Conservation (phyloP, 306 rosid species). For the Albizia julibrissin region DNA sequence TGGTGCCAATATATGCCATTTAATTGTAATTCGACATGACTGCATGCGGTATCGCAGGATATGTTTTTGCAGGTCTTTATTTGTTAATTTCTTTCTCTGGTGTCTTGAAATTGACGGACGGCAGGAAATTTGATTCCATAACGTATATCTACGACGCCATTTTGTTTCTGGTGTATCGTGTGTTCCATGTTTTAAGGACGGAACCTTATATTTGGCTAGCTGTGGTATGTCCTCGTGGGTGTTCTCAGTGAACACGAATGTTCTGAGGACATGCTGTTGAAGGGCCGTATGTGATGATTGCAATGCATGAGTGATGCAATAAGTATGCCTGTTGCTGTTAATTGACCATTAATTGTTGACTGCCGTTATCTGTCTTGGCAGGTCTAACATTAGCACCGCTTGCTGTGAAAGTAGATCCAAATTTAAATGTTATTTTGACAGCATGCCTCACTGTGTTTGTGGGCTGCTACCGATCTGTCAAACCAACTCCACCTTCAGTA, state of each 20-base stretch:
- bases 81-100: background rate
- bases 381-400: slow-evolving; percentile 96
- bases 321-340: background rate
- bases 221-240: background rate
- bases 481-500: slow-evolving; percentile 95
- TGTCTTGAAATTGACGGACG: background rate
- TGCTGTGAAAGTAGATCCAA: slow-evolving; percentile 85
- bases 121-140: background rate
- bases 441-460: slow-evolving; percentile 89
- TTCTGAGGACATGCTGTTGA: background rate
- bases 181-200: background rate
- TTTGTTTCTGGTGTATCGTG: background rate
- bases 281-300: background rate
- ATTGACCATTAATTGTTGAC: slow-evolving; percentile 6
- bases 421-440: slow-evolving; percentile 84
- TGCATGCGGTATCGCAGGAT: background rate
- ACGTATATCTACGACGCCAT: background rate
- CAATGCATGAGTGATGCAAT: background rate
- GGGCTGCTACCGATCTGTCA: slow-evolving; percentile 96
- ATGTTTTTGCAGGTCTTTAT: background rate
- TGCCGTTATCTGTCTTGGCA: slow-evolving; percentile 40
- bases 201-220: background rate
- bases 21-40: background rate
- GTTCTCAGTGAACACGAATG: background rate
- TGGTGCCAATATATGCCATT: background rate